These are phyloP conservation scores for Coniella lustricola DNA, from an alignment of 2,329 filamentous ascomycete species.

Conservation along the genomic window DNA sequence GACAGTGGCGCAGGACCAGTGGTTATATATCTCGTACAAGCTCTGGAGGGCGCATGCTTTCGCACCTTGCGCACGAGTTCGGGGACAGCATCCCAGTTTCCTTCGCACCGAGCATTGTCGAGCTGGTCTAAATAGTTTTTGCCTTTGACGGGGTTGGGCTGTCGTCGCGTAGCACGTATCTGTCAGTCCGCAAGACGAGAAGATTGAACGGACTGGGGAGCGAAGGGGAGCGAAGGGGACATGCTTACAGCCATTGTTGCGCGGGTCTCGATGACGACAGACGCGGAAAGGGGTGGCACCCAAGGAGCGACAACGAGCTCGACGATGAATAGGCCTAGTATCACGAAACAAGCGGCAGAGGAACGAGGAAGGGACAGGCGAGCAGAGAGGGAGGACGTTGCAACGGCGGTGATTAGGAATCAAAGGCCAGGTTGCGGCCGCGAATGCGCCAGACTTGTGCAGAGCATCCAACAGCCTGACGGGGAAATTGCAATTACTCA, in stretches of 20 bases:
- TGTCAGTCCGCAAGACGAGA: not conserved
- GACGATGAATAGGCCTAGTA: not conserved
- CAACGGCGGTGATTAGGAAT: not conserved
- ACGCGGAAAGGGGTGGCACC: not conserved
- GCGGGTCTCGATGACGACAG: not conserved
- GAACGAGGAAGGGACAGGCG: not conserved
- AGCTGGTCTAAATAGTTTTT: conserved; percentile 74
- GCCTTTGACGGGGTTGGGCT: conserved; percentile 58
- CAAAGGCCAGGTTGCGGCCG: not conserved
- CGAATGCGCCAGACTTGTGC: not conserved
- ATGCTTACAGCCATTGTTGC: conserved; percentile 8
- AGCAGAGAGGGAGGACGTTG: not conserved
- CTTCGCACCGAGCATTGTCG: conserved; percentile 80
- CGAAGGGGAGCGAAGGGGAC: not conserved
- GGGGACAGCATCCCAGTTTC: conserved; percentile 77
- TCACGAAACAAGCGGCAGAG: not conserved
- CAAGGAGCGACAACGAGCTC: not conserved
- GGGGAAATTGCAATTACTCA: conserved; percentile 6
- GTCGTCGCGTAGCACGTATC: not conserved
- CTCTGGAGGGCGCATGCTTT: conserved; percentile 82
- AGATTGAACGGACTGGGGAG: not conserved
- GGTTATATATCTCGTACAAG: conserved; percentile 53
- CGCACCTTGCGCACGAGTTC: conserved; percentile 88
- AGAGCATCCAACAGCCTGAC: conserved; percentile 2
- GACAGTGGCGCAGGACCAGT: conserved; percentile 3